These are phyloP conservation scores for Amanita fuliginea DNA, from an alignment of 768 basidiomycete genomes.

Conservation along the genomic window DNA sequence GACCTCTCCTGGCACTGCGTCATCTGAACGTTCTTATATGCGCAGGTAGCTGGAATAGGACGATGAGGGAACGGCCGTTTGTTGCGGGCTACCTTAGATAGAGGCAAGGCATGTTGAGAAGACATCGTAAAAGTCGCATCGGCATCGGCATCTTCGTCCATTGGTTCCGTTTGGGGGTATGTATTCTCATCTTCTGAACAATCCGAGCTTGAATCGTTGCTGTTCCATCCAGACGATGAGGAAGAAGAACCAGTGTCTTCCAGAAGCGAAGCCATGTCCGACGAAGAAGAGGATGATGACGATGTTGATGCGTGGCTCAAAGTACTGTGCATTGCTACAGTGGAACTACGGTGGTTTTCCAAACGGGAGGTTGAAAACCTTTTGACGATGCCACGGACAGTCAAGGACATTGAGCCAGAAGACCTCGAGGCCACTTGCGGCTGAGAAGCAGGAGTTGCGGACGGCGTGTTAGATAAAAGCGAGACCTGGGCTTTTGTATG, in stretches of 20 bases:
- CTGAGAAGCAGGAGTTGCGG: slow-evolving; percentile 10
- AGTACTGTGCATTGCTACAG: slow-evolving; percentile 32
- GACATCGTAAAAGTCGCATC: slow-evolving; percentile 12
- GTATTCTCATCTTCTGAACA: slow-evolving; percentile 39
- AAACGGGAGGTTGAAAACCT: slow-evolving; percentile 39
- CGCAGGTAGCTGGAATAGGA: slow-evolving; percentile 25
- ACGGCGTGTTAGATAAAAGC: slow-evolving; percentile 25
- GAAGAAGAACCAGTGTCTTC: slow-evolving; percentile 54
- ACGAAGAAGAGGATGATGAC: slow-evolving; percentile 26
- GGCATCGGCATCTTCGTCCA: slow-evolving; percentile 14
- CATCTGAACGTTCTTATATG: slow-evolving; percentile 11
- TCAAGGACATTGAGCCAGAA: slow-evolving; percentile 31
- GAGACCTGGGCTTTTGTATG: slow-evolving; percentile 22
- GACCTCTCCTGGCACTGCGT: slow-evolving; percentile 16
- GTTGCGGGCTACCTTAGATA: slow-evolving; percentile 11
- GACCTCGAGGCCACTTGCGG: slow-evolving; percentile 25
- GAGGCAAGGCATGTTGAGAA: slow-evolving; percentile 12
- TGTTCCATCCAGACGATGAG: slow-evolving; percentile 41
- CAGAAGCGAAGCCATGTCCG: slow-evolving; percentile 53
- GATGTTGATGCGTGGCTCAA: slow-evolving; percentile 29
- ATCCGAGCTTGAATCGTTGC: slow-evolving; percentile 18
- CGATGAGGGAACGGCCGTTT: slow-evolving; percentile 38
- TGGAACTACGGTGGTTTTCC: slow-evolving; percentile 14
- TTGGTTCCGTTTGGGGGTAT: slow-evolving; percentile 18
- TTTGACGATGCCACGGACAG: slow-evolving; percentile 49